Evolutionary conservation across 306 rosid species (phyloP), one percentile per base, ranked within the genome.

Genomic region (Cyclanthera cordifolia): DNA sequence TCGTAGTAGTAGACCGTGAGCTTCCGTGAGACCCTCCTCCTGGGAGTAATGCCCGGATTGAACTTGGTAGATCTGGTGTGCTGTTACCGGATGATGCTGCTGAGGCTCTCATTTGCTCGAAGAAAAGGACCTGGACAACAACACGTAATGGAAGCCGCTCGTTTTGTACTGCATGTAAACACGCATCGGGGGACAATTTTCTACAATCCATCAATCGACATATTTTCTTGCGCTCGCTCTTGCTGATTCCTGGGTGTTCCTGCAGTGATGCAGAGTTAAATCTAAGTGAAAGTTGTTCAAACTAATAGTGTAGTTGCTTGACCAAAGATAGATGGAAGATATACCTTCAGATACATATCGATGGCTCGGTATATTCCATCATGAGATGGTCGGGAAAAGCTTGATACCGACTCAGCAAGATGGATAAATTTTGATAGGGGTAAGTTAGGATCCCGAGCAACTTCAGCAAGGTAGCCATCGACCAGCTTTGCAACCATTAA

Each of bases 131-230:
- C 81, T 89, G 98, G 71, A 89, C 98, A 0, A 87, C 88, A 0
- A 86, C 88, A 3, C 96, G 87, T 65, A 93, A 60, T 0, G 98
- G 98, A 49, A 93, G 94, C 72, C 96, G 81, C 84, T 93, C 95
- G 27, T 89, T 93, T 83, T 93, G 98, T 60, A 89, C 85, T 0
- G 96, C 98, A 19, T 89, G 98, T 88, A 88, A 84, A 85, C 98
- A 87, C 15, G 96, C 98, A 25, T 87, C 96, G 50, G 82, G 81
- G 6, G 98, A 89, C 64, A 93, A 72, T 83, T 85, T 93, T 73
- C 85, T 75, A 86, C 98, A 89, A 81, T 89, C 90, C 98, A 89
- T 93, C 77, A 93, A 72, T 74, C 82, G 81, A 46, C 98, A 93
- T 75, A 93, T 83, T 80, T 79, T 85, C 80, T 93, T 93, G 78